These are phyloP conservation scores for Perilla frutescens DNA, from an alignment of 257 asterid species.

Conservation along the genomic window DNA sequence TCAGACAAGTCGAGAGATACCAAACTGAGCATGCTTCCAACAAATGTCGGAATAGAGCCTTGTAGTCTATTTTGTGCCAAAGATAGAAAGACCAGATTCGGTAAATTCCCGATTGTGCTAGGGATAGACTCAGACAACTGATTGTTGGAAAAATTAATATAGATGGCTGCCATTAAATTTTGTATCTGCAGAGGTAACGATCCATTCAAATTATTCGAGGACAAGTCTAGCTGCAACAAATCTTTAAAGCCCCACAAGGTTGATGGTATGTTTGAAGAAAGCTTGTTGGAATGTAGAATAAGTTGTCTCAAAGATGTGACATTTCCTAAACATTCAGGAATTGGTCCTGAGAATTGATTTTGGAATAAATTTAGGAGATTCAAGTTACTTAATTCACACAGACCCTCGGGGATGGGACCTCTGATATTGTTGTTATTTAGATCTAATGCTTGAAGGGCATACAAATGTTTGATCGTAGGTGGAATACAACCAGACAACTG, in stretches of 20 bases:
- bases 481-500: conserved; percentile 32
- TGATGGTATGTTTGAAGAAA: conserved; percentile 26
- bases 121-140: conserved; percentile 29
- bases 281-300: too few species aligned
- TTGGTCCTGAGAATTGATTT: neutral
- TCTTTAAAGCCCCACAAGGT: conserved; percentile 29
- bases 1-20: neutral
- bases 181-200: conserved; percentile 24
- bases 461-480: neutral
- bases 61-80: conserved; percentile 8
- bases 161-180: conserved; percentile 17
- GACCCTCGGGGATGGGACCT: conserved; percentile 17
- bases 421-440: conserved; percentile 1
- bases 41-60: conserved; percentile 25
- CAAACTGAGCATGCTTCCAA: conserved; percentile 32
- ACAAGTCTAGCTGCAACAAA: conserved; percentile 19
- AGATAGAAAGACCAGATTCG: neutral
- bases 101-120: neutral
- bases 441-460: conserved; percentile 27
- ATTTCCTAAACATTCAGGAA: too few species aligned
- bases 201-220: conserved; percentile 29
- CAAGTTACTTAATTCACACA: conserved; percentile 28
- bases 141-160: conserved; percentile 24
- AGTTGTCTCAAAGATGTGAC: too few species aligned
- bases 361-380: neutral